A percentile compares a stretch with the other conserved stretches of the same genome.
These are phyloP conservation scores for Coccomyxa sp. DNA, from an alignment of 139 green algal genomes.

Conservation along the genomic window DNA sequence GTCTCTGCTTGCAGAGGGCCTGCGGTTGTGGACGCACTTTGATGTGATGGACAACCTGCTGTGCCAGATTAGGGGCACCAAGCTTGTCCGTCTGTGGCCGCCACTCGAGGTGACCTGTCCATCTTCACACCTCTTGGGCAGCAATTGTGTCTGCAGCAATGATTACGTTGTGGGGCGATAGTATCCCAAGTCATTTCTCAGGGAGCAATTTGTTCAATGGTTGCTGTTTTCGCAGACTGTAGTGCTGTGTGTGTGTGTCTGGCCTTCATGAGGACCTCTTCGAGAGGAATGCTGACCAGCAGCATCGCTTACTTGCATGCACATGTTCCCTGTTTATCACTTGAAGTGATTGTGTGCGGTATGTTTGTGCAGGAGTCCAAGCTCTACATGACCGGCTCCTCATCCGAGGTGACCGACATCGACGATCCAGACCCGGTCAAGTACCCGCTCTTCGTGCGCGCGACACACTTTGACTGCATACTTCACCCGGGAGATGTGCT, in stretches of 20 bases:
- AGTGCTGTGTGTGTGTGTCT: too few species aligned
- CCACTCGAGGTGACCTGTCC: conserved; percentile 7
- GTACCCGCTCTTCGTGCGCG: conserved; percentile 33
- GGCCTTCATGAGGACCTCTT: too few species aligned
- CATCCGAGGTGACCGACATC: conserved; percentile 37
- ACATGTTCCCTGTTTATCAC: too few species aligned
- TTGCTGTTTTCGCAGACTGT: too few species aligned
- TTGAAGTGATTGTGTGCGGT: neutral
- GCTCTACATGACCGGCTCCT: conserved; percentile 43
- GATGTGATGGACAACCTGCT: conserved; percentile 65
- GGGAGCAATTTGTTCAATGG: too few species aligned
- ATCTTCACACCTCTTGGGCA: too few species aligned
- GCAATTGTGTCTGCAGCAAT: too few species aligned
- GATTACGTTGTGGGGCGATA: too few species aligned
- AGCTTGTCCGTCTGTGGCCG: conserved; percentile 50
- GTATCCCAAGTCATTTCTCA: too few species aligned
- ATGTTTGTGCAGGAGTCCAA: conserved; percentile 7
- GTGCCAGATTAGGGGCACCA: conserved; percentile 46
- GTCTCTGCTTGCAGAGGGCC: neutral
- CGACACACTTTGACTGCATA: conserved; percentile 18
- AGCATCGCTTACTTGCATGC: too few species aligned
- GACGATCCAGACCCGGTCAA: conserved; percentile 37
- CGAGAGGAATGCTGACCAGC: too few species aligned
- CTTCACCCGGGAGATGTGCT: conserved; percentile 45
- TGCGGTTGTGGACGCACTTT: conserved; percentile 61